A percentile compares a stretch with the other conserved stretches of the same genome.
phyloP scores from a whole-genome alignment of 805 yeast species.

The Brettanomyces custersianus region DNA sequence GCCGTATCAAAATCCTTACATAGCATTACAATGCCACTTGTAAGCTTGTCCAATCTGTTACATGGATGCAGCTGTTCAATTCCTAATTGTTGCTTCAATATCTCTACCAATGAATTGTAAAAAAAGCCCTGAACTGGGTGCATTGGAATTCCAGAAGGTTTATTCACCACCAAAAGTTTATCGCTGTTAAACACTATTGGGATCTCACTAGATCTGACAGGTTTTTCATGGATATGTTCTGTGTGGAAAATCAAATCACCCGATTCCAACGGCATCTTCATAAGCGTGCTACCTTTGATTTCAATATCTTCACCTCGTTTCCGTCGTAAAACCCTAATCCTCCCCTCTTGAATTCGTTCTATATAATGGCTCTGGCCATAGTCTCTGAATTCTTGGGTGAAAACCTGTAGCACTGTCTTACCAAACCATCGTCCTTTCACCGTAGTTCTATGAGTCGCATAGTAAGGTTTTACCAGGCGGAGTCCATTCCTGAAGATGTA shows the following conservation, averaged over 20 bases:
- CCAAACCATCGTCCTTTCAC: conserved; percentile 39
- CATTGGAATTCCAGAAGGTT: conserved; percentile 44
- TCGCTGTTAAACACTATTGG: conserved; percentile 19
- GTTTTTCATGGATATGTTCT: conserved; percentile 24
- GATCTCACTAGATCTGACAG: conserved; percentile 11
- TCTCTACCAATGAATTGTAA: conserved; percentile 36
- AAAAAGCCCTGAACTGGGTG: conserved; percentile 39
- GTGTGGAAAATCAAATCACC: conserved; percentile 22
- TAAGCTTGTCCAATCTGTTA: conserved; percentile 43
- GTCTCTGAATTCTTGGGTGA: conserved; percentile 31
- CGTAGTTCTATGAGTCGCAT: conserved; percentile 25
- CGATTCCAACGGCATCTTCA: conserved; percentile 9
- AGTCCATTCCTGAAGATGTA: conserved; percentile 25
- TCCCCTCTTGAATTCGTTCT: conserved; percentile 10
- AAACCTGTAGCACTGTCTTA: conserved; percentile 28
- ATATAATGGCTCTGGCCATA: conserved; percentile 17
- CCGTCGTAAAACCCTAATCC: conserved; percentile 13
- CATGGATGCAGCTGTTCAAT: conserved; percentile 22
- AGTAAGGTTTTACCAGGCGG: conserved; percentile 34
- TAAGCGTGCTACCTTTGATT: conserved; percentile 23
- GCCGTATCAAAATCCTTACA: conserved; percentile 29
- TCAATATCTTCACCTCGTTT: conserved; percentile 14
- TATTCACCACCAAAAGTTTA: conserved; percentile 33
- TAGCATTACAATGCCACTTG: conserved; percentile 41
- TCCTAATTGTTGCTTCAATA: conserved; percentile 25